These are phyloP conservation scores for Avena insularis DNA, from an alignment of 176 grass and related monocot genomes.

Conservation along the genomic window DNA sequence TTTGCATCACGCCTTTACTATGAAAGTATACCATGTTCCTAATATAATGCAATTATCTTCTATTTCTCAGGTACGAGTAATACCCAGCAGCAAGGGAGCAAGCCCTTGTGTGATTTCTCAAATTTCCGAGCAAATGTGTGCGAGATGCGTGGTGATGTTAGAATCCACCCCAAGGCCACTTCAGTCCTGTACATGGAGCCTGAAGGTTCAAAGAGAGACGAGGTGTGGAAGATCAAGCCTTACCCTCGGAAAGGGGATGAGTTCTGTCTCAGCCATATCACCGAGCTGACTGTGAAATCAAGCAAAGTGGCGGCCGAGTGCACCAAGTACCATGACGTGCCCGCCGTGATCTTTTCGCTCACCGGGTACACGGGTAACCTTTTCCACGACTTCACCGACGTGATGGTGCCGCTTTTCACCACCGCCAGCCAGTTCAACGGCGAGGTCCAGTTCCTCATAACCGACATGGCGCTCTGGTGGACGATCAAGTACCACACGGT, in stretches of 20 bases:
- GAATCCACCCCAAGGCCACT: slow-evolving; percentile 53
- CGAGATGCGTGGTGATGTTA: slow-evolving; percentile 65
- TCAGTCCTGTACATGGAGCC: slow-evolving; percentile 49
- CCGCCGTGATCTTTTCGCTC: slow-evolving; percentile 62
- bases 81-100: slow-evolving; percentile 43
- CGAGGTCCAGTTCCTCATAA: slow-evolving; percentile 65
- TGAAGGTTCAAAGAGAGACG: slow-evolving; percentile 38
- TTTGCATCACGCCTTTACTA: background rate
- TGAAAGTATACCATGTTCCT: slow-evolving; percentile 7
- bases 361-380: slow-evolving; percentile 68
- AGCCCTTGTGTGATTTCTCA: slow-evolving; percentile 59
- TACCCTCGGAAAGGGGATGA: slow-evolving; percentile 79
- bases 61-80: slow-evolving; percentile 19
- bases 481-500: slow-evolving; percentile 59
- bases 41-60: slow-evolving; percentile 4
- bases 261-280: slow-evolving; percentile 62
- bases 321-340: slow-evolving; percentile 53
- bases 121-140: slow-evolving; percentile 62
- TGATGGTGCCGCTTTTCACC: slow-evolving; percentile 78
- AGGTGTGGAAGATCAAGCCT: slow-evolving; percentile 70
- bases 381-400: slow-evolving; percentile 82
- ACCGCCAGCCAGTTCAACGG: slow-evolving; percentile 68
- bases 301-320: slow-evolving; percentile 60
- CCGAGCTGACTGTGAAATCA: slow-evolving; percentile 56
- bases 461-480: slow-evolving; percentile 61